Evolutionary conservation across 306 rosid genomes (phyloP).

Genomic region (Carpinus fangiana): DNA sequence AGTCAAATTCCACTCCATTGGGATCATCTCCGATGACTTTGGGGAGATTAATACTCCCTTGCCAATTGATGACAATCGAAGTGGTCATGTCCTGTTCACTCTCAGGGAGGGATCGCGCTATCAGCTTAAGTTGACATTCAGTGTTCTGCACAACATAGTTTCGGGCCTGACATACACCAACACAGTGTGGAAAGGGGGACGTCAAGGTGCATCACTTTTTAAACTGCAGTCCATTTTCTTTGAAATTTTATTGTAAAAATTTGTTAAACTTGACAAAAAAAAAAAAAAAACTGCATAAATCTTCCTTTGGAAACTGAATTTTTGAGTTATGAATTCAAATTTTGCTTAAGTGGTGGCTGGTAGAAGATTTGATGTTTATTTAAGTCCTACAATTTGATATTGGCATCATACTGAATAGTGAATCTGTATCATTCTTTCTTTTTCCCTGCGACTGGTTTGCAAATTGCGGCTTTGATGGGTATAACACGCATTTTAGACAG

Average conservation of each 20-base stretch:
- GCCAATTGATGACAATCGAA: constrained; percentile 53
- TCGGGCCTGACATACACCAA: constrained; percentile 86
- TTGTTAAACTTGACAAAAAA: neutral
- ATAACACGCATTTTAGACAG: neutral
- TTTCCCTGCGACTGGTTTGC: neutral
- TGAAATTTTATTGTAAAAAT: neutral
- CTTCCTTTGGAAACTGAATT: neutral
- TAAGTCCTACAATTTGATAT: neutral
- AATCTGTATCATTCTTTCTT: neutral
- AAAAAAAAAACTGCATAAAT: neutral
- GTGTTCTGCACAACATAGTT: constrained; percentile 87
- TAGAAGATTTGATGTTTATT: neutral
- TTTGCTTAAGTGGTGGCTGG: neutral
- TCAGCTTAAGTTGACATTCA: constrained; percentile 73
- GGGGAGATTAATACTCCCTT: constrained; percentile 71
- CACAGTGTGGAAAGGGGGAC: constrained; percentile 87
- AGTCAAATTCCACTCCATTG: constrained; percentile 82
- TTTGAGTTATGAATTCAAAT: neutral
- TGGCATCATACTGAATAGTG: neutral
- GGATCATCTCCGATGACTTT: constrained; percentile 69
- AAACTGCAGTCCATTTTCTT: neutral
- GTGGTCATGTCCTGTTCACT: constrained; percentile 55
- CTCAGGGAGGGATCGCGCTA: constrained; percentile 73
- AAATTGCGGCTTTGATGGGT: neutral
- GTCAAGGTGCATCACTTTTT: constrained; percentile 54